Conservation (phyloP, 371 early-diverging fungal genomes). For the Haplosporangium sp. region DNA sequence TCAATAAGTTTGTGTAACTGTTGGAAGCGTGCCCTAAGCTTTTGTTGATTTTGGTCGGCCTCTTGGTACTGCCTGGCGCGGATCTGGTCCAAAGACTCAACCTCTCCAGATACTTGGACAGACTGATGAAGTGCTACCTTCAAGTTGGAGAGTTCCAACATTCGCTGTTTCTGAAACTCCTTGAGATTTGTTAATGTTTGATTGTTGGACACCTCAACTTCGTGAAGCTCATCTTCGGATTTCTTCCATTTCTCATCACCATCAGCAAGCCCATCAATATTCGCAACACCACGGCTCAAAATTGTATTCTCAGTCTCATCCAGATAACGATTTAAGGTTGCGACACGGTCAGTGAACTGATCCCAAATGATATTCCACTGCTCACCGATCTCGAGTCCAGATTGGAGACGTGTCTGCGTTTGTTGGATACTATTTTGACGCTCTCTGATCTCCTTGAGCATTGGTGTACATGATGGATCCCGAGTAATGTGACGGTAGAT, state of each 20-base stretch:
- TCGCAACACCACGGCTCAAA: constrained; percentile 28
- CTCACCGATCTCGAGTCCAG: constrained; percentile 47
- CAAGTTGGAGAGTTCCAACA: constrained; percentile 41
- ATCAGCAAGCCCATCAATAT: constrained; percentile 40
- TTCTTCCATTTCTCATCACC: constrained; percentile 48
- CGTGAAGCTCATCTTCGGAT: constrained; percentile 49
- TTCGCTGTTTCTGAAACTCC: constrained; percentile 42
- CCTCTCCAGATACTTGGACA: constrained; percentile 37
- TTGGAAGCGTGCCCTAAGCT: constrained; percentile 35
- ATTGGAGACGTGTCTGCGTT: constrained; percentile 25
- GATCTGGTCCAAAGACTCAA: constrained; percentile 44
- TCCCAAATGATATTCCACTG: constrained; percentile 54
- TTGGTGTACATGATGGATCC: constrained; percentile 37
- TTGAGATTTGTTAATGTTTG: constrained; percentile 23
- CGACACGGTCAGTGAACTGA: constrained; percentile 42
- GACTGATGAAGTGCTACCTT: constrained; percentile 37
- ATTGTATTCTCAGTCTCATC: constrained; percentile 35
- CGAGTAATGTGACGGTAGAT: constrained; percentile 26
- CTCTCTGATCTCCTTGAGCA: constrained; percentile 38
- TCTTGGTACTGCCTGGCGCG: constrained; percentile 38
- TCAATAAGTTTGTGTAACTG: constrained; percentile 25
- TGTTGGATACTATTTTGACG: constrained; percentile 21
- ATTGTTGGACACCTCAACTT: constrained; percentile 38
- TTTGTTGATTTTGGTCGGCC: constrained; percentile 36
- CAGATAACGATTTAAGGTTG: constrained; percentile 30